Base-by-base conservation (phyloP, 495 filamentous ascomycete genomes). In the Pyrenopolyporus hunteri region DNA sequence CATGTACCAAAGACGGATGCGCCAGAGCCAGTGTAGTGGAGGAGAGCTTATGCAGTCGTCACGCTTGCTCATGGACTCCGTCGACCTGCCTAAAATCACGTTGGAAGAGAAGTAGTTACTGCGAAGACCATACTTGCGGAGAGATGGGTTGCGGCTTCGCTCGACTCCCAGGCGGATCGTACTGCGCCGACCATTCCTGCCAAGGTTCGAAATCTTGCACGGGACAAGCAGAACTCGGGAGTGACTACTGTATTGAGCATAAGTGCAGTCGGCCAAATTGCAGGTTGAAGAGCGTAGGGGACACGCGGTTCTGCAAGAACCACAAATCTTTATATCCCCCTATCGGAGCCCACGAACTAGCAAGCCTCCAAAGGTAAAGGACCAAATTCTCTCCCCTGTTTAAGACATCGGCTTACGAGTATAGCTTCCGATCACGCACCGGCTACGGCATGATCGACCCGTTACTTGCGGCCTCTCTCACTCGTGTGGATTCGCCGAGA, bases 71-170 rank as follows among this genome's bases (percentile, higher is more conserved):
- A 16, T 66, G 63, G 63, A 28, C 22, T 9, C 29, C 57, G 23
- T 56, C 63, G 25, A 37, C 60, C 40, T 66, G 63, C 16, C 57
- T 60, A 4, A 42, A 66, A 33, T 40, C 57, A 28, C 57, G 63
- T 6, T 66, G 63, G 63, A 66, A 66, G 40, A 17, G 57, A 14
- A 66, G 63, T 20, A 66, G 57, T 16, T 66, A 57, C 47, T 66
- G 63, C 33, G 56, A 60, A 33, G 63, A 66, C 23, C 63, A 66
- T 28, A 66, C 63, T 11, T 66, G 63, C 19, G 63, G 63, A 22
- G 63, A 66, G 33, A 60, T 66, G 63, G 63, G 63, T 29, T 66
- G 63, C 23, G 63, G 63, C 10, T 66, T 60, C 9, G 26, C 63
- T 6, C 51, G 56, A 19, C 11, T 42, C n/a, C 17, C 63, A 3